Evolutionary conservation across 2,329 filamentous ascomycete species (phyloP).

Genomic region (Hypocrella siamensis): DNA sequence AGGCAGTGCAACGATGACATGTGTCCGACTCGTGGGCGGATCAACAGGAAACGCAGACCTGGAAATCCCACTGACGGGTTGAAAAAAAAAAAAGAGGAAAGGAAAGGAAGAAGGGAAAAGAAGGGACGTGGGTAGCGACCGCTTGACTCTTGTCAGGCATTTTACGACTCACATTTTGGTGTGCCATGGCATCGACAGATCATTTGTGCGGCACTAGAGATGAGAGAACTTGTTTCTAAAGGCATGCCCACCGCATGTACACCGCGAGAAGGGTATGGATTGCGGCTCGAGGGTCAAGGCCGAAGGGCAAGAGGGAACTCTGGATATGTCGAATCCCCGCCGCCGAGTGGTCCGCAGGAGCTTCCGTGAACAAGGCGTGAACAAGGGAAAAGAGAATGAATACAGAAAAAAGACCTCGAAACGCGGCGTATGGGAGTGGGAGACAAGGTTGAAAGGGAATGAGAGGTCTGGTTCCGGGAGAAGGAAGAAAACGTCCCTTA

Average conservation of each 20-base stretch:
- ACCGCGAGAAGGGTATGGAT: slow-evolving; percentile 3
- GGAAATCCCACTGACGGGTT: not conserved
- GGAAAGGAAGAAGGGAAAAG: slow-evolving; percentile 5
- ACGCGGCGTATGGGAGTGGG: slow-evolving; percentile 12
- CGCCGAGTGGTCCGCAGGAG: no score
- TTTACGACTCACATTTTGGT: slow-evolving; percentile 19
- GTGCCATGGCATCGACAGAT: slow-evolving; percentile 21
- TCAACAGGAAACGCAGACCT: no score
- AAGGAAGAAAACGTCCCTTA: slow-evolving; percentile 23
- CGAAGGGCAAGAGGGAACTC: not conserved
- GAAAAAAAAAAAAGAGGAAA: slow-evolving; percentile 2
- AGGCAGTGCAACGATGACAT: no score
- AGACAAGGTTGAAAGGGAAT: slow-evolving; percentile 18
- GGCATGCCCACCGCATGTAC: slow-evolving; percentile 12
- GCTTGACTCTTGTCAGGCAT: not conserved
- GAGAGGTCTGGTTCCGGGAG: slow-evolving; percentile 17
- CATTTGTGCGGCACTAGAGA: slow-evolving; percentile 19
- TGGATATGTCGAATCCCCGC: no score
- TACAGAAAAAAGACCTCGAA: slow-evolving; percentile 8
- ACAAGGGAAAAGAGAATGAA: not conserved
- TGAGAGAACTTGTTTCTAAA: slow-evolving; percentile 13
- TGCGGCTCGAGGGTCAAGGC: not conserved
- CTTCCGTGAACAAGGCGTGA: not conserved
- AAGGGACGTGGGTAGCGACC: slow-evolving; percentile 2
- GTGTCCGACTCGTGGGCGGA: no score